Evolutionary conservation across 768 basidiomycete genomes (phyloP), one percentile per base, ranked within the genome.

Genomic region (Clitopilus hobsonii): DNA sequence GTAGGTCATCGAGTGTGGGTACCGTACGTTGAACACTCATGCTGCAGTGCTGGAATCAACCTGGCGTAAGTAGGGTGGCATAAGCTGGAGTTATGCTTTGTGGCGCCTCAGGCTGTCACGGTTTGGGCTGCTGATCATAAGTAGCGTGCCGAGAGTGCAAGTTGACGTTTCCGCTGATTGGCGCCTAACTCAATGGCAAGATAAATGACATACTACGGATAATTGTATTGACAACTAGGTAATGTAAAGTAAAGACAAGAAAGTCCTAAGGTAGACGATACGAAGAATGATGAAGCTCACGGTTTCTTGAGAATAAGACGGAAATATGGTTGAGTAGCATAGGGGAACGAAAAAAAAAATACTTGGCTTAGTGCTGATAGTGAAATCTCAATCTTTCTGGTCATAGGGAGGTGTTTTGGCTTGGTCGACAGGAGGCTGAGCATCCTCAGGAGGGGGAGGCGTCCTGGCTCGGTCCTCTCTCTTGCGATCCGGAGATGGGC

Each of bases 341-440:
- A 32, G n/a, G 52, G 49, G 48, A 49, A 32, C 8, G 27, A 50
- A 49, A 45, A 49, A 56, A 28, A 49, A 56, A 52, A 53, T 41
- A 57, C 27, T 36, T 50, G n/a, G n/a, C 49, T 79, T 66, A 79
- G 65, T 75, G 75, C 4, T 36, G 8, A 10, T 10, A 36, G 13
- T n/a, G 13, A 36, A n/a, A 4, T 3, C n/a, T 36, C 32, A 36
- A 11, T 3, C 32, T 36, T n/a, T 11, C 2, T 36, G 32, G 60
- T 84, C 83, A 58, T 82, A 84, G 27, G 82, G 82, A 30, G 85
- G 84, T 6, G 83, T 84, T 60, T 77, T 78, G 51, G 78, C 79
- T 65, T 75, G 70, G 51, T 84, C 83, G 6, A 76, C 78, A 26
- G 50, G 20, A 16, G 77, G 76, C 58, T 76, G 77, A 45, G 71